These are phyloP conservation scores for Globisporangium abappressorium DNA, from an alignment of 352 stramenopile genomes.

Conservation along the genomic window DNA sequence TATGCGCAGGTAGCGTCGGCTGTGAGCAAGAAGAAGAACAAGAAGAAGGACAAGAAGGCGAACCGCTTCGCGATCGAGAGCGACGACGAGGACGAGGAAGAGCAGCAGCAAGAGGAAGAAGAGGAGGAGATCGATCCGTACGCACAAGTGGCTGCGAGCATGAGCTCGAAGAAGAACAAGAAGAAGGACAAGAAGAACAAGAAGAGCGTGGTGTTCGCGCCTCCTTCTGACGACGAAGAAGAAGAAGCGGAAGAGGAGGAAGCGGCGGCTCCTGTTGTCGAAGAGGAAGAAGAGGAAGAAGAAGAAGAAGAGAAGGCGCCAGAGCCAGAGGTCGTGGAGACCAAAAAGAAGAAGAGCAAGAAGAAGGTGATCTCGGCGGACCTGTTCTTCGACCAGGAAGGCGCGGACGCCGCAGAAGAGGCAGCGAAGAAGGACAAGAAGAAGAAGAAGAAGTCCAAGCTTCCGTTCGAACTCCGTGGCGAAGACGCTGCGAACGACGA, in stretches of 20 bases:
- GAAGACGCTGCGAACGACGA: slow-evolving; percentile 34
- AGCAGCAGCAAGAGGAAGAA: slow-evolving; percentile 15
- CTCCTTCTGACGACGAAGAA: slow-evolving; percentile 33
- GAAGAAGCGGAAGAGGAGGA: slow-evolving; percentile 34
- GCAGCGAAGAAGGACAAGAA: slow-evolving; percentile 56
- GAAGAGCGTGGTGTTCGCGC: slow-evolving; percentile 36
- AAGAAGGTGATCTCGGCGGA: slow-evolving; percentile 81
- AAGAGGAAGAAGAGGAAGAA: slow-evolving; percentile 20
- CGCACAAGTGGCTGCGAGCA: slow-evolving; percentile 31
- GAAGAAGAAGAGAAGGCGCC: slow-evolving; percentile 33
- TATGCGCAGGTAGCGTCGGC: slow-evolving; percentile 56
- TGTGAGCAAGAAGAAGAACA: slow-evolving; percentile 75
- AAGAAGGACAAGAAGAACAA: slow-evolving; percentile 52
- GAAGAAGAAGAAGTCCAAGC: slow-evolving; percentile 74
- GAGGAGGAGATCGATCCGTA: slow-evolving; percentile 36
- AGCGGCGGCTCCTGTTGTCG: slow-evolving; percentile 11
- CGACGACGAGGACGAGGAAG: slow-evolving; percentile 30
- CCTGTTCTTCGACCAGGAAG: slow-evolving; percentile 64
- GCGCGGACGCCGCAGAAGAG: slow-evolving; percentile 25
- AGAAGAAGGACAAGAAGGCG: slow-evolving; percentile 50
- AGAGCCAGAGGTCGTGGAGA: slow-evolving; percentile 32
- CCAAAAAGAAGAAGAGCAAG: slow-evolving; percentile 72
- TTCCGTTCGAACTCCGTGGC: slow-evolving; percentile 62
- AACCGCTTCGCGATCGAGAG: slow-evolving; percentile 37
- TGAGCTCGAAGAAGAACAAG: slow-evolving; percentile 55